phyloP scores from a whole-genome alignment of 2,329 filamentous ascomycete genomes.

The Fusarium sp. region DNA sequence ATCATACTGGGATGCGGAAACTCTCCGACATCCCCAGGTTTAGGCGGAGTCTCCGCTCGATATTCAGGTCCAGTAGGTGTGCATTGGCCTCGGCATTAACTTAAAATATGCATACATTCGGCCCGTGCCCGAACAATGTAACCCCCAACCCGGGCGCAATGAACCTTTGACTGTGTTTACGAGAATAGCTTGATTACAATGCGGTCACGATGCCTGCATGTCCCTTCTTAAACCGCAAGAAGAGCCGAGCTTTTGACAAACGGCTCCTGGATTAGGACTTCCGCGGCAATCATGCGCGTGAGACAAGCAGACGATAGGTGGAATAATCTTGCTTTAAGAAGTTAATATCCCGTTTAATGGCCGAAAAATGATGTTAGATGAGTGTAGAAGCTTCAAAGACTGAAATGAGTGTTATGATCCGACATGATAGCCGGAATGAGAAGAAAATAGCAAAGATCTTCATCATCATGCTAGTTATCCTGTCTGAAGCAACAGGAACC shows the following conservation, averaged over 20 bases:
- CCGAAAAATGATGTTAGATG: not conserved
- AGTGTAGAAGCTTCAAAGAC: rapidly evolving
- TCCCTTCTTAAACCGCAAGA: not conserved
- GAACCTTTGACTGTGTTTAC: not conserved
- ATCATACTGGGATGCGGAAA: slow-evolving; percentile 1
- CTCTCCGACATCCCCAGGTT: not conserved
- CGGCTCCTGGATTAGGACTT: rapidly evolving
- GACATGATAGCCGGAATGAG: rapidly evolving
- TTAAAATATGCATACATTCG: slow-evolving; percentile 1
- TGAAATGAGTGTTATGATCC: not conserved
- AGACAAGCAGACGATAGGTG: not conserved
- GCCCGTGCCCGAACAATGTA: not conserved
- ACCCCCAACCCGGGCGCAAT: not conserved
- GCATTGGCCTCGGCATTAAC: not conserved
- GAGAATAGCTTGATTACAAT: not conserved
- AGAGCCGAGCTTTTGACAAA: not conserved
- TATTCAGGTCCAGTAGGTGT: not conserved
- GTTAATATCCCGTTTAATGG: not conserved
- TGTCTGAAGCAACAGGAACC: rapidly evolving
- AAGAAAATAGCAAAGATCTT: not conserved
- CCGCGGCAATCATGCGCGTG: rapidly evolving
- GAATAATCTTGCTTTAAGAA: not conserved
- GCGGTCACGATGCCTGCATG: not conserved
- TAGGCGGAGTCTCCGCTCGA: slow-evolving; percentile 18
- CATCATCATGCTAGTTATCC: rapidly evolving